Evolutionary conservation across 495 filamentous ascomycete species (phyloP), one percentile per base, ranked within the genome.

Genomic region (Cryomyces antarcticus): DNA sequence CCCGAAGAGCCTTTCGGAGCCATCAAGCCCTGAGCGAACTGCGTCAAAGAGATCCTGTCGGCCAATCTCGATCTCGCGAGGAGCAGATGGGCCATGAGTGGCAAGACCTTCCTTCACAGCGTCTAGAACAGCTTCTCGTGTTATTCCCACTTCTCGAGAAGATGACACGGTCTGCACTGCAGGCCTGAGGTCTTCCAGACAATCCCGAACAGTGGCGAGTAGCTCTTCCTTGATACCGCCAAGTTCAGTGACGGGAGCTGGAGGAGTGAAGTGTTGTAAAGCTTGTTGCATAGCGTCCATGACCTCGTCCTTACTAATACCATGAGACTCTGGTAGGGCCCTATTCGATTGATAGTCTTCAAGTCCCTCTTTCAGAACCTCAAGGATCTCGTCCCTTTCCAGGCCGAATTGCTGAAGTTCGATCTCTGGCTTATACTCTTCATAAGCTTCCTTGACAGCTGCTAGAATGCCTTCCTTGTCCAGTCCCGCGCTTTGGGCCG

Each of bases 371-470:
- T 76, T 71, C 24, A 95, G 65, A 49, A 82, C 87, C 29, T 79
- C 73, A 0, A 95, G 68, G 29, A 95, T 78, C 49, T 95, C 87
- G 17, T 92, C 83, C 5, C 82, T 69, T 51, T 93, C 84, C 6
- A 95, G 63, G 6, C 85, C 87, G 46, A 87, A 82, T 51, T 92
- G 83, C 50, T 93, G 77, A 9, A 92, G 61, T 51, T 88, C 79
- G 34, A 95, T 85, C 47, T 95, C 82, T 1, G 86, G 87, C 57
- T 88, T 87, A 60, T 87, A 92, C 5, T 74, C 78, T 52, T 93
- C 85, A 76, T 81, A 92, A 3, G 82, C 85, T 42, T 93, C 84
- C 42, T 75, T 73, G 5, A 95, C 80, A 0, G 85, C 83, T 1
- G 81, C 73, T 0, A 95, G 63, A 30, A 95, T 83, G 33, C 85